Evolutionary conservation across 345 rosid genomes (phyloP).

Genomic region (Salix brachista): DNA sequence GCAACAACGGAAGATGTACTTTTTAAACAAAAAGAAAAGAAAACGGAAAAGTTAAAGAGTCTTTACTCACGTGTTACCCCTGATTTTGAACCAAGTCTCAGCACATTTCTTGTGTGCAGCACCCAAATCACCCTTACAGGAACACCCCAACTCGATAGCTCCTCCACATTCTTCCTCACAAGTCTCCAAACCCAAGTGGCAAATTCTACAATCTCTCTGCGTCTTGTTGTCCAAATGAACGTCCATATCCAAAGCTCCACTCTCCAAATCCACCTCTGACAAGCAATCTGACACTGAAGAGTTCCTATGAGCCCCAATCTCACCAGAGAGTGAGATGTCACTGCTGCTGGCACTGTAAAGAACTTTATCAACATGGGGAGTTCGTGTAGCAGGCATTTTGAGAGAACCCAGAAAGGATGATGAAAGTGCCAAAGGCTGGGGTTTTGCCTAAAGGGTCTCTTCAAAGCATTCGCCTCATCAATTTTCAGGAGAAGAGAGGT

Average conservation of each 20-base stretch:
- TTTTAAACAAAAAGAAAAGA: neutral
- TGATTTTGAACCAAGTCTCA: slow-evolving; percentile 49
- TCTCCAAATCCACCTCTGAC: slow-evolving; percentile 49
- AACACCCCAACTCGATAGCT: slow-evolving; percentile 39
- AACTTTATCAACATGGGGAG: slow-evolving; percentile 8
- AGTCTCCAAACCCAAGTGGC: slow-evolving; percentile 52
- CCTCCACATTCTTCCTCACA: slow-evolving; percentile 28
- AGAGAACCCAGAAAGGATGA: slow-evolving; percentile 5
- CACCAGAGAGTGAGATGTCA: slow-evolving; percentile 38
- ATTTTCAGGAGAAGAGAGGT: neutral
- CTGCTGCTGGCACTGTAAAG: slow-evolving; percentile 17
- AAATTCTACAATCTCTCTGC: slow-evolving; percentile 62
- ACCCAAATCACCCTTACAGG: slow-evolving; percentile 44
- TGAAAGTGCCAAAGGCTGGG: neutral
- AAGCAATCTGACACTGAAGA: slow-evolving; percentile 41
- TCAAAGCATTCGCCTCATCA: neutral
- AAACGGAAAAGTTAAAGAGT: neutral
- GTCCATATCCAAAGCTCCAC: slow-evolving; percentile 35
- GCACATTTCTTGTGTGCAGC: slow-evolving; percentile 45
- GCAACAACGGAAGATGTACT: neutral
- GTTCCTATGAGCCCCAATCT: slow-evolving; percentile 37
- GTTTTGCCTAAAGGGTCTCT: neutral
- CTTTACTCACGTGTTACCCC: slow-evolving; percentile 37
- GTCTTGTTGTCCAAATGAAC: slow-evolving; percentile 34
- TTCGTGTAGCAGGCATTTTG: slow-evolving; percentile 36